These are phyloP conservation scores for Madurella mycetomatis DNA, from an alignment of 2,329 filamentous ascomycete genomes.

Conservation along the genomic window DNA sequence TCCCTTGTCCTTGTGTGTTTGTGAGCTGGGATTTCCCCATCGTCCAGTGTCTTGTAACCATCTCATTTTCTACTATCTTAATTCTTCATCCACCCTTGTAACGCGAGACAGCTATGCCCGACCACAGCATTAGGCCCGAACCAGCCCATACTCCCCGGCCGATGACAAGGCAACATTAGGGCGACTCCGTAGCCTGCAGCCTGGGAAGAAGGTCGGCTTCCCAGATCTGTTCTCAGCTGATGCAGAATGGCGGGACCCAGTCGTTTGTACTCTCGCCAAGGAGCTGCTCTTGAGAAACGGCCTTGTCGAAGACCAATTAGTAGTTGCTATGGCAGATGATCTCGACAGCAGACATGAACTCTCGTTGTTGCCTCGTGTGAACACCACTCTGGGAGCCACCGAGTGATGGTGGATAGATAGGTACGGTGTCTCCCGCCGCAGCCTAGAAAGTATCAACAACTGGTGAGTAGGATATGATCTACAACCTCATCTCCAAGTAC, in stretches of 20 bases:
- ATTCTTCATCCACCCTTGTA: no score
- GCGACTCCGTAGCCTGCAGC: conserved; percentile 41
- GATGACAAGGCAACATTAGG: conserved; percentile 44
- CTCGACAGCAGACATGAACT: conserved; percentile 63
- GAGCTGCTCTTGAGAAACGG: conserved; percentile 95
- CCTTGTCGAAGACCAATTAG: conserved; percentile 81
- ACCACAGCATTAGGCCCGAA: conserved; percentile 25
- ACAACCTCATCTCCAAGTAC: conserved; percentile 80
- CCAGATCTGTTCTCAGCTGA: conserved; percentile 69
- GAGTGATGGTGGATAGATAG: conserved; percentile 67
- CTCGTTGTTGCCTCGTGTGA: conserved; percentile 71
- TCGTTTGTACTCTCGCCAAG: conserved; percentile 82
- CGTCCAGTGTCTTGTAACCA: no score
- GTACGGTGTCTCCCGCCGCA: conserved; percentile 38
- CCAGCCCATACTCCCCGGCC: conserved; percentile 37
- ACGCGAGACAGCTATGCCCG: no score
- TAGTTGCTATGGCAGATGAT: conserved; percentile 83
- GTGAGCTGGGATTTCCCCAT: no score
- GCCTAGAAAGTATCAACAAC: conserved; percentile 34
- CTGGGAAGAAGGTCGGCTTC: conserved; percentile 31
- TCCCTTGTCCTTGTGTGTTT: no score
- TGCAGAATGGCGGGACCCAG: conserved; percentile 68
- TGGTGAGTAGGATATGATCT: conserved; percentile 71
- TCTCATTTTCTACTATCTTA: no score
- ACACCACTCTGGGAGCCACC: conserved; percentile 64